Conservation (phyloP, 257 asterid species). For the Salvia miltiorrhiza region DNA sequence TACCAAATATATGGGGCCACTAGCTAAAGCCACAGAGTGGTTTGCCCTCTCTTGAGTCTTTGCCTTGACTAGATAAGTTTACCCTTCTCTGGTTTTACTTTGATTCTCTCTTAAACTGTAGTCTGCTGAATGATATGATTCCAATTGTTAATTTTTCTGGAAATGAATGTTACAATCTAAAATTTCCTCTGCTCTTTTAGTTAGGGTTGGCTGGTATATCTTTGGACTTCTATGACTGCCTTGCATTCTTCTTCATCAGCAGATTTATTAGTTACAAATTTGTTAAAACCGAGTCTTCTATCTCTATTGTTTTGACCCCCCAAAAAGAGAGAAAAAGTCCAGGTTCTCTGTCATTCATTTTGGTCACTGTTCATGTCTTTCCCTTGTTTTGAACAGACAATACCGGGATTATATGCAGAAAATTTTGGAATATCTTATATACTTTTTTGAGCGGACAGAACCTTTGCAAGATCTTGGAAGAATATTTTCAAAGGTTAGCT, state of each 20-base stretch:
- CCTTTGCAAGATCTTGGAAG: slow-evolving; percentile 91
- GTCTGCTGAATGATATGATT: background rate
- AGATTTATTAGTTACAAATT: background rate
- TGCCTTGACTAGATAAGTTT: background rate
- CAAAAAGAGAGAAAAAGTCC: background rate
- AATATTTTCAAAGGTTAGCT: slow-evolving; percentile 70
- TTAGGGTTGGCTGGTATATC: background rate
- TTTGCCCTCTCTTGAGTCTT: background rate
- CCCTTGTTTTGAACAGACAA: slow-evolving; percentile 53
- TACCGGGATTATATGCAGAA: slow-evolving; percentile 74
- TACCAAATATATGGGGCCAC: background rate
- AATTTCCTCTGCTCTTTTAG: background rate
- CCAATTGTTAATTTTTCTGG: background rate
- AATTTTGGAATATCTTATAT: slow-evolving; percentile 71
- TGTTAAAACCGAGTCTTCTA: background rate
- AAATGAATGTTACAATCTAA: background rate
- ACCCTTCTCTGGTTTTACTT: background rate
- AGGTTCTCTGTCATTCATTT: background rate
- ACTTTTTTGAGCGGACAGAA: slow-evolving; percentile 75
- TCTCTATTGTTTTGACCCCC: background rate
- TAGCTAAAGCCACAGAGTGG: background rate
- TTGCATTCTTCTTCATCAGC: background rate
- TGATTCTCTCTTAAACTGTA: background rate
- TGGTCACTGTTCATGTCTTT: background rate
- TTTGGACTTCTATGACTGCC: background rate